Conservation (phyloP, 2,329 filamentous ascomycete genomes). For the Xylaria sp. region DNA sequence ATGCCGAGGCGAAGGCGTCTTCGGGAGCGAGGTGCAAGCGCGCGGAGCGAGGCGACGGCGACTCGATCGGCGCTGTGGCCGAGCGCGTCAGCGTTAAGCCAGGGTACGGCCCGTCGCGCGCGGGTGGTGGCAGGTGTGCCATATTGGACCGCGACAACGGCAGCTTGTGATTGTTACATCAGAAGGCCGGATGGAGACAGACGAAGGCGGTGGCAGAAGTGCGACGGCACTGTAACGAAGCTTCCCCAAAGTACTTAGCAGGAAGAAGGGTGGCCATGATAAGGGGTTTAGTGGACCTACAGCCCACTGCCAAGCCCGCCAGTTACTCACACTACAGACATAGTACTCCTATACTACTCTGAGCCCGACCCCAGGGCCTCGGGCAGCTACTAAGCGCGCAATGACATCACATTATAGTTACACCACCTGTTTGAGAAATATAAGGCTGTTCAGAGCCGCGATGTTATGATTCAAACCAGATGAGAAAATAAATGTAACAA, state of each 20-base stretch:
- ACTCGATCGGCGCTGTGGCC: slow-evolving; percentile 52
- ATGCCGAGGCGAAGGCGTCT: slow-evolving; percentile 81
- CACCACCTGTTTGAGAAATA: not conserved
- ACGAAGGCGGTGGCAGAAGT: not conserved
- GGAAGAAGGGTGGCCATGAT: too few species aligned
- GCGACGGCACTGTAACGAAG: not conserved
- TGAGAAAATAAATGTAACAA: not conserved
- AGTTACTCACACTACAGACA: too few species aligned
- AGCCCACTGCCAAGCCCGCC: slow-evolving; percentile 6
- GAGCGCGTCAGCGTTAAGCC: slow-evolving; percentile 53
- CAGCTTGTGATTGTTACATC: slow-evolving; percentile 1
- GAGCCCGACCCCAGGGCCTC: not conserved
- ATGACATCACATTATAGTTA: slow-evolving; percentile 9
- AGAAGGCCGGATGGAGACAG: not conserved
- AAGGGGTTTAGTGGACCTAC: not conserved
- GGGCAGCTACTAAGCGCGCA: not conserved
- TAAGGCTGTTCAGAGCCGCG: not conserved
- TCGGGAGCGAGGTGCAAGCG: slow-evolving; percentile 81
- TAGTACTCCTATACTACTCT: not conserved
- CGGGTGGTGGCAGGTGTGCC: slow-evolving; percentile 15
- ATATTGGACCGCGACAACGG: slow-evolving; percentile 7
- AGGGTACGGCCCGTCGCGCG: slow-evolving; percentile 29
- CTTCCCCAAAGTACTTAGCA: not conserved
- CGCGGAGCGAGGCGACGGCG: slow-evolving; percentile 57
- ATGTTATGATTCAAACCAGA: not conserved